Evolutionary conservation across 257 asterid species (phyloP), one percentile per base, ranked within the genome.

Genomic region (Solanum medicagineum): DNA sequence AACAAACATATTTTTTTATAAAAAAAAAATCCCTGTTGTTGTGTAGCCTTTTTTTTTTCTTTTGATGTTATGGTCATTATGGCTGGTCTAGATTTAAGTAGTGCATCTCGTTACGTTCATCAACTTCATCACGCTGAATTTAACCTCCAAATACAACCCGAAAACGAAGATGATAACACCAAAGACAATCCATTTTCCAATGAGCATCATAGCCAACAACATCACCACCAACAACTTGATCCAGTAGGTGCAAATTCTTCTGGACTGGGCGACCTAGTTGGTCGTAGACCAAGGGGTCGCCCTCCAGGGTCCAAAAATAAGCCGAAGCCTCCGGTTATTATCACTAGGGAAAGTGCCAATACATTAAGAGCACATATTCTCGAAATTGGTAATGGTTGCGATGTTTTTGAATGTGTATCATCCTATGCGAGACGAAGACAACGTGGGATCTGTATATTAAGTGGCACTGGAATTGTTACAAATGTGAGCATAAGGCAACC

Each of bases 11-110:
- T 59, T 59, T 57, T 57, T 8, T 3, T 17, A 54, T 15, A 54
- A 15, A 51, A 54, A 55, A 55, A 44, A 44, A 44, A 0, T 55
- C 17, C 74, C 45, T 15, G 47, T 29, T 66, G 73, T 59, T 66
- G 74, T 66, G 11, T 65, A 65, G 44, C 7, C 74, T 17, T 66
- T n/a, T 75, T 82, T 84, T 85, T 82, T 75, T 84, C 71, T 87
- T 57, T 24, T 55, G 40, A 71, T 86, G 73, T 56, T 65, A 47
- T 80, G 59, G 29, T 84, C 88, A 87, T 77, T 85, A 94, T 95
- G 98, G 94, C 96, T 69, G 98, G 95, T 84, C 87, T 95, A 90
- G 97, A 94, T 94, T 90, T 95, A 87, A 90, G 94, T 73, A 89
- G 93, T 6, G 90, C 96, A 84, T 89, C 96, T 69, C 94, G 91